Percentiles rank a stretch among this genome's conserved stretches.
These are phyloP conservation scores for Nannochloropsis gaditana DNA, from an alignment of 108 stramenopile species.

Conservation along the genomic window DNA sequence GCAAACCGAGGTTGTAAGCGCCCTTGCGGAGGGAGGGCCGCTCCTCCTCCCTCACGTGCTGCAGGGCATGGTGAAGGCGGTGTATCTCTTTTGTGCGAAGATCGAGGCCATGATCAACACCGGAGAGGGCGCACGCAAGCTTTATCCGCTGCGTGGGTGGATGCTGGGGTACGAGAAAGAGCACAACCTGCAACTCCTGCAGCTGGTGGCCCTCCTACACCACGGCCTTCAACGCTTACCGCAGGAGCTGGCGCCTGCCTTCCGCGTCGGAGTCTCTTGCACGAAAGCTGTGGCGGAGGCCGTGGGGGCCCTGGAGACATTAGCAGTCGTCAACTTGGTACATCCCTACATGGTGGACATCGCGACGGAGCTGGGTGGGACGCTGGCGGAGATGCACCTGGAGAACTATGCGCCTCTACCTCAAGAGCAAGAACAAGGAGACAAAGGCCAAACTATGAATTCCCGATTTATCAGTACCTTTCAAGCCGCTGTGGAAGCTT, in stretches of 20 bases:
- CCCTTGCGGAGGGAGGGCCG: neutral
- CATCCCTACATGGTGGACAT: slow-evolving; percentile 32
- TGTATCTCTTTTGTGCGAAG: slow-evolving; percentile 40
- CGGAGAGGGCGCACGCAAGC: slow-evolving; percentile 25
- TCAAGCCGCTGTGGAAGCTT: neutral
- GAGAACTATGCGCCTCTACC: neutral
- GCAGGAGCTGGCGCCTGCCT: neutral
- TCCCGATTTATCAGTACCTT: neutral
- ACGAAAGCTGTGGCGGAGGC: slow-evolving; percentile 13
- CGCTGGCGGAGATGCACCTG: slow-evolving; percentile 38
- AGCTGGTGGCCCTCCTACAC: slow-evolving; percentile 39
- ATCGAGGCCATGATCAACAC: slow-evolving; percentile 38
- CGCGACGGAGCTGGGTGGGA: slow-evolving; percentile 25
- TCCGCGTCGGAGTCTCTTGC: neutral
- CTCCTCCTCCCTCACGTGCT: slow-evolving; percentile 29
- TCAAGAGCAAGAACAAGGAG: neutral
- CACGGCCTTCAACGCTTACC: slow-evolving; percentile 31
- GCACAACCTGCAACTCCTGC: slow-evolving; percentile 43
- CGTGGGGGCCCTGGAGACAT: slow-evolving; percentile 26
- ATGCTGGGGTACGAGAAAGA: slow-evolving; percentile 31
- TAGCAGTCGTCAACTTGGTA: slow-evolving; percentile 18
- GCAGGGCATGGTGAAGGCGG: slow-evolving; percentile 40
- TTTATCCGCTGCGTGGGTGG: neutral
- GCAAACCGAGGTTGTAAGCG: slow-evolving; percentile 32
- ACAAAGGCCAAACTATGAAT: neutral